Conservation (phyloP, 2,329 filamentous ascomycete species). For the Paecilomyces dactylethromorphus region DNA sequence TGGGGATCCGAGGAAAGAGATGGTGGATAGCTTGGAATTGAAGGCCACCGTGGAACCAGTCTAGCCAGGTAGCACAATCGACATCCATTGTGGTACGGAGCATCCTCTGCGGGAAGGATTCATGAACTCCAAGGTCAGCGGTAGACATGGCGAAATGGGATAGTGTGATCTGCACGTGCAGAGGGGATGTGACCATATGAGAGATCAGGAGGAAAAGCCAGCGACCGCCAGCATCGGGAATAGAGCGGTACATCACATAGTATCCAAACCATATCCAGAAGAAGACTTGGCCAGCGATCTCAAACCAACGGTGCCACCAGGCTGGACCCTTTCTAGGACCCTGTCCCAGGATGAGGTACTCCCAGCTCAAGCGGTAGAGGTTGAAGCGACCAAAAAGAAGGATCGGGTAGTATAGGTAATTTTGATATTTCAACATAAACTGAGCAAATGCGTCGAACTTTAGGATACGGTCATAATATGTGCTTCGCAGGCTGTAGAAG, state of each 20-base stretch:
- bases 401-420: constrained; percentile 77
- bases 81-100: constrained; percentile 91
- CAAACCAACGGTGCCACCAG: constrained; percentile 78
- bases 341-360: constrained; percentile 63
- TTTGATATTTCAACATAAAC: constrained; percentile 64
- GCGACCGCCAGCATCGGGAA: constrained; percentile 63
- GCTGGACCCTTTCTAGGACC: constrained; percentile 69
- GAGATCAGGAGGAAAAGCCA: constrained; percentile 72
- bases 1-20: constrained; percentile 73
- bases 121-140: constrained; percentile 70
- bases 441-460: constrained; percentile 68
- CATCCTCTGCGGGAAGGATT: constrained; percentile 88
- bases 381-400: constrained; percentile 81
- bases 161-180: constrained; percentile 85
- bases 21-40: constrained; percentile 90
- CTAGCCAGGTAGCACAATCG: constrained; percentile 79
- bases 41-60: constrained; percentile 81
- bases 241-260: constrained; percentile 63
- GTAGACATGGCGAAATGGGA: constrained; percentile 95
- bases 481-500: constrained; percentile 64
- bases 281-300: constrained; percentile 66
- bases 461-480: constrained; percentile 79
- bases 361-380: constrained; percentile 74
- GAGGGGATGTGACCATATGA: constrained; percentile 71
- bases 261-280: constrained; percentile 90